Conservation (phyloP, 2,329 filamentous ascomycete species). For the Claviceps fusiformis region DNA sequence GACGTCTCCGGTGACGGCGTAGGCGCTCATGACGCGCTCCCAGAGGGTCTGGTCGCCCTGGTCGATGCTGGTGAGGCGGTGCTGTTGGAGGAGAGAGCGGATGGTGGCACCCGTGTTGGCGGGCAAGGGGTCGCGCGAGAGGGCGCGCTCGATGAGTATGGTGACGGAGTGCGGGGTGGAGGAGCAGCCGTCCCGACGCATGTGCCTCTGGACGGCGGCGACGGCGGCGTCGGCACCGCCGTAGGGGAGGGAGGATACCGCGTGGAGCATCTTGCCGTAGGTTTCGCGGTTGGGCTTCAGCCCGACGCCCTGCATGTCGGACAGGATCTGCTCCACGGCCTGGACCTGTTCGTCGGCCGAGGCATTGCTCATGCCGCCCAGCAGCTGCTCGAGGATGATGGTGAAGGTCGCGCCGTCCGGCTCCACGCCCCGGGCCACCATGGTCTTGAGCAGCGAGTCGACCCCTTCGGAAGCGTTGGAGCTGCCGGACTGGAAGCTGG, state of each 20-base stretch:
- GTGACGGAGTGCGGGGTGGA: slow-evolving; percentile 58
- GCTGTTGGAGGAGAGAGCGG: slow-evolving; percentile 45
- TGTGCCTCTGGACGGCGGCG: slow-evolving; percentile 47
- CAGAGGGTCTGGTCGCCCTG: slow-evolving; percentile 50
- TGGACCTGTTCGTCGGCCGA: slow-evolving; percentile 35
- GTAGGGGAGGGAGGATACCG: slow-evolving; percentile 21
- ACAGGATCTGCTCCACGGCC: slow-evolving; percentile 40
- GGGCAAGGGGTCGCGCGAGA: slow-evolving; percentile 43
- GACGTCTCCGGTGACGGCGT: slow-evolving; percentile 39
- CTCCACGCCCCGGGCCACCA: slow-evolving; percentile 40
- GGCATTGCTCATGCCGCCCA: slow-evolving; percentile 26
- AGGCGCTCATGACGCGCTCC: slow-evolving; percentile 57
- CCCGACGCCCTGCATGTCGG: slow-evolving; percentile 41
- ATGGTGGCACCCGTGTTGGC: slow-evolving; percentile 33
- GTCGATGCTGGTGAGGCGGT: slow-evolving; percentile 24
- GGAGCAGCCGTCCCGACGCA: slow-evolving; percentile 38
- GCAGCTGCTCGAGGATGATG: slow-evolving; percentile 51
- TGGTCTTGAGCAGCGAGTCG: slow-evolving; percentile 39
- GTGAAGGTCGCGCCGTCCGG: slow-evolving; percentile 61
- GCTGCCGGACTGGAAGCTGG: slow-evolving; percentile 36
- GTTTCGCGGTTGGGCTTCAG: slow-evolving; percentile 46
- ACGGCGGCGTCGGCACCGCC: slow-evolving; percentile 35
- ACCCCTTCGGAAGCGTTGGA: slow-evolving; percentile 35
- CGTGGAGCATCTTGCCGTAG: slow-evolving; percentile 58
- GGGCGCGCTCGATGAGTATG: slow-evolving; percentile 56